These are phyloP conservation scores for Syncephalis plumigaleata DNA, from an alignment of 371 early-diverging fungal species.

Conservation along the genomic window DNA sequence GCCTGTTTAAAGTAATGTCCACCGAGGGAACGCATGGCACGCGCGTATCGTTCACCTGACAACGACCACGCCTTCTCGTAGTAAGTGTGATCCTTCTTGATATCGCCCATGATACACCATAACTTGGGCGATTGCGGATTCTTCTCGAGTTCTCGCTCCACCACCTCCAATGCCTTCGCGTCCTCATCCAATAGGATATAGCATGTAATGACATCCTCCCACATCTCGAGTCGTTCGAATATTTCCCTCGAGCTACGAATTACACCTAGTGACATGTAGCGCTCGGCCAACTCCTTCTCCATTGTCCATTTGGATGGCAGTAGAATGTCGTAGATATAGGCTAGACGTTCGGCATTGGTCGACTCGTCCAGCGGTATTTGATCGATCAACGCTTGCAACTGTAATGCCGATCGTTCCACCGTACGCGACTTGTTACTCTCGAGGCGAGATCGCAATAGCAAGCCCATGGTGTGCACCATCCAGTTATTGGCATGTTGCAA, in stretches of 20 bases:
- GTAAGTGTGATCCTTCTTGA: conserved; percentile 52
- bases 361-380: conserved; percentile 58
- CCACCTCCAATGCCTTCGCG: conserved; percentile 61
- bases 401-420: conserved; percentile 78
- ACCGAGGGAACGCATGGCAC: conserved; percentile 89
- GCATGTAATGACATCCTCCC: conserved; percentile 84
- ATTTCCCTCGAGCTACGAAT: conserved; percentile 80
- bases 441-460: conserved; percentile 75
- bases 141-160: conserved; percentile 34
- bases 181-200: conserved; percentile 64
- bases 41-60: conserved; percentile 57
- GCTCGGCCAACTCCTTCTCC: conserved; percentile 78
- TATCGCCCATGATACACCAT: conserved; percentile 77
- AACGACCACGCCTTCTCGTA: conserved; percentile 83
- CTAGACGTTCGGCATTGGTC: conserved; percentile 56
- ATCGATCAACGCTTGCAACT: conserved; percentile 87
- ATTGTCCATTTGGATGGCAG: conserved; percentile 89
- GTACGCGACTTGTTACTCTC: conserved; percentile 77
- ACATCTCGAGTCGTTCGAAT: conserved; percentile 79
- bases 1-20: conserved; percentile 46
- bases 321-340: conserved; percentile 53
- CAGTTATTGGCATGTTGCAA: conserved; percentile 88
- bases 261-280: conserved; percentile 70
- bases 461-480: conserved; percentile 89
- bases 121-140: conserved; percentile 65